These are phyloP conservation scores for Colletotrichum gloeosporioides DNA, from an alignment of 2,329 filamentous ascomycete species.

Conservation along the genomic window DNA sequence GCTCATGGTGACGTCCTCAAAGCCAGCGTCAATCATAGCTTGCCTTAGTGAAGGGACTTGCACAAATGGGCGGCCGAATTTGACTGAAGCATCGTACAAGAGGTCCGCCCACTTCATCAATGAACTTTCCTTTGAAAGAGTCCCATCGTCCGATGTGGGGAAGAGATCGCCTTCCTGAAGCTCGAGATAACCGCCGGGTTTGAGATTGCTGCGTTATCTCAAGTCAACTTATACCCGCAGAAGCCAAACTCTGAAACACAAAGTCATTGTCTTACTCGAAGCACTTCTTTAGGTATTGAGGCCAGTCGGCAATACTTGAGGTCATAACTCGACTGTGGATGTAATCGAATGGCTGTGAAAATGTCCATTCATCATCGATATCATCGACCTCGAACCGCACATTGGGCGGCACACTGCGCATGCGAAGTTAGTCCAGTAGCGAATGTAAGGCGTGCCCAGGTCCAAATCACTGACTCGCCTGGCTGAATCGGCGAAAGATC, in stretches of 20 bases:
- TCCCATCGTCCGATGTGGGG: background rate
- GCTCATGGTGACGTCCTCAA: conserved; percentile 33
- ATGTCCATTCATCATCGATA: conserved; percentile 37
- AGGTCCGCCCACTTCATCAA: conserved; percentile 34
- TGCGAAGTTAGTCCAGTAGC: no score
- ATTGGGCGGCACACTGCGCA: conserved; percentile 43
- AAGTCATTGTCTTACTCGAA: no score
- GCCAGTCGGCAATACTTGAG: conserved; percentile 44
- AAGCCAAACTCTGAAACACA: no score
- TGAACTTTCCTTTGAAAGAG: conserved; percentile 35
- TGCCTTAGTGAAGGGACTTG: no score
- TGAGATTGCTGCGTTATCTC: conserved; percentile 27
- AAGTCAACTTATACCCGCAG: no score
- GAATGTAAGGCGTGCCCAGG: no score
- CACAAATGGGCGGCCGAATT: background rate
- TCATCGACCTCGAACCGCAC: conserved; percentile 47
- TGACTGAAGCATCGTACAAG: conserved; percentile 30
- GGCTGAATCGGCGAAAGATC: conserved; percentile 39
- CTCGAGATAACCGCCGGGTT: conserved; percentile 48
- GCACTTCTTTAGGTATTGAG: background rate
- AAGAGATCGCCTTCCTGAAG: conserved; percentile 20
- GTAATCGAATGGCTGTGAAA: conserved; percentile 34
- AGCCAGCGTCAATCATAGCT: conserved; percentile 30
- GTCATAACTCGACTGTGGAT: conserved; percentile 37
- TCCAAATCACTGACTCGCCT: background rate